Conservation (phyloP, 2,329 filamentous ascomycete genomes). For the Mycosphaerelloides madeirae region DNA sequence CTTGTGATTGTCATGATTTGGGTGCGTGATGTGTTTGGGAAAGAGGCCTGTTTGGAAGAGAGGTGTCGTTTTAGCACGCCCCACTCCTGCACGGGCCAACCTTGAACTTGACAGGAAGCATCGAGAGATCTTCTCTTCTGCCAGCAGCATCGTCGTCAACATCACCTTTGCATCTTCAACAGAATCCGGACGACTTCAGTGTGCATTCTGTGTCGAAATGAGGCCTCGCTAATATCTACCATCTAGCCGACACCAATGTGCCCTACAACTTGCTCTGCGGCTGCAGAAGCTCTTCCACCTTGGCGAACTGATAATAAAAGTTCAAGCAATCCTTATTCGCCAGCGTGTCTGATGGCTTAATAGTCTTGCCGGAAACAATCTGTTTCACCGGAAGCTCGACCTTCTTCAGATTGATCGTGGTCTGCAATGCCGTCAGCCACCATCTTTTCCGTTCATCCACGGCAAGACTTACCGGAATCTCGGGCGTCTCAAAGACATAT, state of each 20-base stretch:
- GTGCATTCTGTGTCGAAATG: no score
- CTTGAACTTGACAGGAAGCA: no score
- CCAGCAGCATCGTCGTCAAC: not conserved
- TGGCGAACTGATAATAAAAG: slow-evolving; percentile 74
- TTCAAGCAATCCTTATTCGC: slow-evolving; percentile 71
- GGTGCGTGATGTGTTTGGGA: no score
- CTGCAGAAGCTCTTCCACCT: slow-evolving; percentile 57
- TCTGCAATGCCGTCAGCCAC: slow-evolving; percentile 42
- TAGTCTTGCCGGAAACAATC: slow-evolving; percentile 68
- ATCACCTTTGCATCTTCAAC: no score
- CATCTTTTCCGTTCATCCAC: not conserved
- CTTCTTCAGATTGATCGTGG: slow-evolving; percentile 79
- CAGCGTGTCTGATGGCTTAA: slow-evolving; percentile 72
- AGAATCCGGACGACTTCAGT: no score
- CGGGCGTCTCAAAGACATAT: slow-evolving; percentile 73
- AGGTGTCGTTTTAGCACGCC: no score
- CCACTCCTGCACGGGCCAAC: no score
- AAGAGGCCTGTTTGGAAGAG: no score
- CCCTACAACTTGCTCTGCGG: slow-evolving; percentile 49
- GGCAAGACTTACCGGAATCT: slow-evolving; percentile 63
- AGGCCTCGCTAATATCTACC: no score
- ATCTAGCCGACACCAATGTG: no score
- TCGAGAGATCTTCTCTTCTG: not conserved
- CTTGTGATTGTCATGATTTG: no score
- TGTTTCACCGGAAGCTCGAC: slow-evolving; percentile 81